Base-by-base conservation (phyloP, 352 stramenopile genomes). In the Globisporangium takayamanum region DNA sequence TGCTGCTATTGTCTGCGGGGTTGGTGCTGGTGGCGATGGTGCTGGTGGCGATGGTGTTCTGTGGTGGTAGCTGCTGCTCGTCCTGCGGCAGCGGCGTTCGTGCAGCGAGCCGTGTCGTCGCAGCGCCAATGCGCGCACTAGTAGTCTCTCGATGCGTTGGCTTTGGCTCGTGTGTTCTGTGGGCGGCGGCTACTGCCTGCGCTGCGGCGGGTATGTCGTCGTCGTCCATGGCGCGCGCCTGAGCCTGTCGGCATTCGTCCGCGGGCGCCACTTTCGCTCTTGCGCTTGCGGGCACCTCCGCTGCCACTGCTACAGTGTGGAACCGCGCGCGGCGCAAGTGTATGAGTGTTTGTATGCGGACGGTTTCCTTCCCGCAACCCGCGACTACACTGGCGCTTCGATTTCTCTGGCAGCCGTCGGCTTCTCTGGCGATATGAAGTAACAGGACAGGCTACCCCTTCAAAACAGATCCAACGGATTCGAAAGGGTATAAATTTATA, bases 241-340 rank as follows among this genome's bases (percentile, higher is more conserved):
- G 18, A n/a, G 58, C 50, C 44, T 54, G 58, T 55, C 41, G 50
- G 58, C 58, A 64, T 64, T 59, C 50, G 53, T 58, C 42, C 50
- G 36, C 39, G 50, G 36, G 36, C 57, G 48, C 48, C 57, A 51
- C 48, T 20, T 54, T 56, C 33, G 22, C 49, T 54, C 20, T 25
- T 42, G 26, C 39, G 5, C 20, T 25, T 42, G 26, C 39, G 5
- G n/a, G 14, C 18, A 28, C 44, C 44, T 12, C 20, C 20, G 11
- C 20, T 49, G 44, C 18, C 8, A 20, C 20, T 55, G 33, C 33
- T 8, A 2, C 37, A 45, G 6, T 33, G 20, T n/a, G 46, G 18
- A 22, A 26, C 20, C 44, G 20, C 18, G 20, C 18, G 20, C 41
- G 37, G 14, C 18, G 10, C 1, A 37, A 14, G 28, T 42, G 16